phyloP scores from a whole-genome alignment of 139 green algal species.

The Protoeuglena noctilucae region DNA sequence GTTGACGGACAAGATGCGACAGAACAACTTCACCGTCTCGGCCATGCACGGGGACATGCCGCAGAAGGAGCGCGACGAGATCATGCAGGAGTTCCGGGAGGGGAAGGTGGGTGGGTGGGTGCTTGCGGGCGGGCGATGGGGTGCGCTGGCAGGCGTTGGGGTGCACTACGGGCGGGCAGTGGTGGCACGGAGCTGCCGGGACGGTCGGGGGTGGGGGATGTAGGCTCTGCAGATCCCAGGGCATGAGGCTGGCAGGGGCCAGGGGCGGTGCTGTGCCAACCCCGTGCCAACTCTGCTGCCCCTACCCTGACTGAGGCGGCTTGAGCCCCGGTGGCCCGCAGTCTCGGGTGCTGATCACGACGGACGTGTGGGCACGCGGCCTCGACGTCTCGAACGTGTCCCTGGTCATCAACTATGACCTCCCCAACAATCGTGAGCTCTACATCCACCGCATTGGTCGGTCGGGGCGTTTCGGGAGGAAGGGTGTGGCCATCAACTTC shows the following conservation, averaged over 20 bases:
- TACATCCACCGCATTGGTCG: constrained; percentile 99
- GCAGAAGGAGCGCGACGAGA: constrained; percentile 93
- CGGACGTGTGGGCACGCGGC: constrained; percentile 93
- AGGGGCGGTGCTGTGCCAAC: too few relatives aligned
- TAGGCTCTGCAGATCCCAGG: too few relatives aligned
- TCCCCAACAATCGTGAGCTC: constrained; percentile 91
- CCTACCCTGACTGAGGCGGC: too few relatives aligned
- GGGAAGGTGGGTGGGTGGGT: too few relatives aligned
- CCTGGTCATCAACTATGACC: constrained; percentile 99
- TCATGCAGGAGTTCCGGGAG: constrained; percentile 96
- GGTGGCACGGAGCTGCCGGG: too few relatives aligned
- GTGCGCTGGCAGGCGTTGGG: too few relatives aligned
- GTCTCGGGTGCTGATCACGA: constrained; percentile 90
- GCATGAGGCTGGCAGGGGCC: too few relatives aligned
- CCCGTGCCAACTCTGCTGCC: too few relatives aligned
- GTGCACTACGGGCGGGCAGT: too few relatives aligned
- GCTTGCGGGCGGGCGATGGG: too few relatives aligned
- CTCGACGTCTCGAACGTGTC: constrained; percentile 96
- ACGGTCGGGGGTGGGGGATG: too few relatives aligned
- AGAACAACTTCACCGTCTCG: constrained; percentile 96
- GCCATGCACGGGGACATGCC: constrained; percentile 98
- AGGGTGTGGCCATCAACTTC: constrained; percentile 99
- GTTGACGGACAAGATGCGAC: constrained; percentile 90
- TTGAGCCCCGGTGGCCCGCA: too few relatives aligned
- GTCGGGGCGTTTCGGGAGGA: constrained; percentile 78